Evolutionary conservation across 176 grass and related monocot species (phyloP).

Genomic region (Hordeum vulgare): MorexV3_pseudomolecules_assembly NC_058519.1:41572549-41573048

Average conservation of each 20-base stretch:
- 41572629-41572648: conserved; percentile 36
- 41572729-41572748: conserved; percentile 51
- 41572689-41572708: conserved; percentile 4
- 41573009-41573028: too few species aligned
- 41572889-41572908: neutral
- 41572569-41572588: conserved; percentile 34
- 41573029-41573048: neutral
- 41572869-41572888: conserved; percentile 10
- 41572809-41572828: neutral
- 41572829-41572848: neutral
- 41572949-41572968: too few species aligned
- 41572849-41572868: neutral
- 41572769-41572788: conserved; percentile 62
- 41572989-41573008: too few species aligned
- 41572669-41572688: conserved; percentile 8
- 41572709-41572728: conserved; percentile 41
- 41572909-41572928: conserved; percentile 45
- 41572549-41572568: conserved; percentile 58
- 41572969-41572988: too few species aligned
- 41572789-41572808: conserved; percentile 62
- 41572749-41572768: conserved; percentile 32
- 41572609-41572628: neutral
- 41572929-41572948: conserved; percentile 37
- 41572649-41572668: conserved; percentile 26
- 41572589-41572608: conserved; percentile 53